Conservation (phyloP, 2,329 filamentous ascomycete species). For the Paracamarosporium sp. region DNA sequence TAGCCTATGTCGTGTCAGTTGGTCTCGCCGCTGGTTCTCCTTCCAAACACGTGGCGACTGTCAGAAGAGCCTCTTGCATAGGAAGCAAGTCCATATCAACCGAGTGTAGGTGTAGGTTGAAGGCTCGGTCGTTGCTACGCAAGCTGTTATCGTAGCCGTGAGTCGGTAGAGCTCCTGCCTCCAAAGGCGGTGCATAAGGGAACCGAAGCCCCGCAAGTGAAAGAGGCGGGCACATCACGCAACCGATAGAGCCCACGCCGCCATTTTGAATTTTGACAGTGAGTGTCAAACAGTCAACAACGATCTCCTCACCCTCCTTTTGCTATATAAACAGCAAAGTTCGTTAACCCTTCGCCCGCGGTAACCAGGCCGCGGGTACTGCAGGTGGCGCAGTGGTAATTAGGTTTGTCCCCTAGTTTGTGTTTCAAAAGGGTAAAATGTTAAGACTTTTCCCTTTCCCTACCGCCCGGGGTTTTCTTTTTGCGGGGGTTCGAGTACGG, state of each 20-base stretch:
- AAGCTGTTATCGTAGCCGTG: background rate
- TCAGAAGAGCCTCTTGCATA: too few species aligned
- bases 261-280: background rate
- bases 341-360: background rate
- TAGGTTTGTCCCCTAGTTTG: background rate
- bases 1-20: background rate
- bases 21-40: background rate
- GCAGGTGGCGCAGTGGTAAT: background rate
- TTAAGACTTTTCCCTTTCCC: conserved; percentile 7
- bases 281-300: background rate
- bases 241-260: background rate
- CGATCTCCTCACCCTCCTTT: background rate
- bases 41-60: too few species aligned
- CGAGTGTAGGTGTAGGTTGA: background rate
- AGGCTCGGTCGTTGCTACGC: background rate
- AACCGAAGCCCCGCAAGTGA: background rate
- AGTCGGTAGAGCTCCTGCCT: background rate
- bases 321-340: background rate
- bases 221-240: background rate
- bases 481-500: background rate
- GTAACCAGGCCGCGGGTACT: background rate
- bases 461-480: conserved; percentile 4
- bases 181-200: background rate
- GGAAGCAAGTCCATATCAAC: too few species aligned
- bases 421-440: conserved; percentile 7